These are phyloP conservation scores for Starmerella bombicola DNA, from an alignment of 805 yeast species.

Conservation along the genomic window DNA sequence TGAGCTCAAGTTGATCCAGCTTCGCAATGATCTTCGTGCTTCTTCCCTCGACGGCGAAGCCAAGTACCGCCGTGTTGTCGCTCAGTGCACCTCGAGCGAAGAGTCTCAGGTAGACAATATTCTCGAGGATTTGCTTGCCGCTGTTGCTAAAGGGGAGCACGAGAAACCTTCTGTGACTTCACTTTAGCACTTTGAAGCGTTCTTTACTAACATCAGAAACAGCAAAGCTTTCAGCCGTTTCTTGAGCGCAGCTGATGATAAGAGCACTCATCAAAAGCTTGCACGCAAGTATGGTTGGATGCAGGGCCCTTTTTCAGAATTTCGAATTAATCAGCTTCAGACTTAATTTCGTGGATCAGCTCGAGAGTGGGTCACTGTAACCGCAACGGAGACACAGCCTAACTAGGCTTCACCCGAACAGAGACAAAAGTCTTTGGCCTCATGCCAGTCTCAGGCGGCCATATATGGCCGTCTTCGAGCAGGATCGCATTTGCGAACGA, in stretches of 20 bases:
- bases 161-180: neutral
- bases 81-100: conserved; percentile 80
- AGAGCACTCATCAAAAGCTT: no score
- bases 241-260: no score
- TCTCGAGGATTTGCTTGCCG: conserved; percentile 72
- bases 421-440: no score
- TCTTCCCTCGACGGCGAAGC: conserved; percentile 48
- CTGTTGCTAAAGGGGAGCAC: conserved; percentile 66
- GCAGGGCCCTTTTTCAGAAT: no score
- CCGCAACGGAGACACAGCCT: no score
- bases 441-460: conserved; percentile 24
- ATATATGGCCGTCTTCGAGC: conserved; percentile 21
- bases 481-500: conserved; percentile 19
- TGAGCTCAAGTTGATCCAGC: conserved; percentile 41
- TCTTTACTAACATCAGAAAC: neutral
- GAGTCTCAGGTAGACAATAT: conserved; percentile 67
- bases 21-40: conserved; percentile 42
- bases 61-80: conserved; percentile 78
- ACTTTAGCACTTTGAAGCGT: neutral
- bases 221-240: no score
- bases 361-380: no score
- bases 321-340: no score
- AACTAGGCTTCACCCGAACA: no score
- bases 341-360: no score
- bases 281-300: no score